Percentiles rank a stretch among this genome's conserved stretches.
These are phyloP conservation scores for Venturia asperata DNA, from an alignment of 2,329 filamentous ascomycete genomes.

Conservation along the genomic window DNA sequence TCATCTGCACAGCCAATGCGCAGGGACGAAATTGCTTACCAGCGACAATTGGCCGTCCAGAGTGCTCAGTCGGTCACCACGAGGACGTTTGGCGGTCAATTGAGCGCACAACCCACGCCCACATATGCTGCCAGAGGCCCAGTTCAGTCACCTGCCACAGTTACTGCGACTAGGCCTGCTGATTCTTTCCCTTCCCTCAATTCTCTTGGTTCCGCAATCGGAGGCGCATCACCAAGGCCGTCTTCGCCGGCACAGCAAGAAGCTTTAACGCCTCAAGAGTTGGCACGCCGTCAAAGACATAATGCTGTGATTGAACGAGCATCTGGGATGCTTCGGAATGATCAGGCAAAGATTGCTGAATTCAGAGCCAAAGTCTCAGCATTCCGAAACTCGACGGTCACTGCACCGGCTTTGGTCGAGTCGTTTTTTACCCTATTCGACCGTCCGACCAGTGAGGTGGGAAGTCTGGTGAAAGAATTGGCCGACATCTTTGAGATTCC, in stretches of 20 bases:
- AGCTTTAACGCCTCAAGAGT: slow-evolving; percentile 63
- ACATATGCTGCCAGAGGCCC: slow-evolving; percentile 12
- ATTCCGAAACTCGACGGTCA: slow-evolving; percentile 63
- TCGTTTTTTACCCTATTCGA: slow-evolving; percentile 77
- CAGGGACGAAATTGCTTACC: slow-evolving; percentile 83
- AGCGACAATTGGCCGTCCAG: slow-evolving; percentile 86
- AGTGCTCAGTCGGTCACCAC: slow-evolving; percentile 73
- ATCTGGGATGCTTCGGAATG: slow-evolving; percentile 69
- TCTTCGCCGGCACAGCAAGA: slow-evolving; percentile 37
- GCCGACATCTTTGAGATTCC: slow-evolving; percentile 88
- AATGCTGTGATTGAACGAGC: slow-evolving; percentile 80
- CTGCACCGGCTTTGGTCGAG: slow-evolving; percentile 72
- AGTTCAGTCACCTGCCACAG: slow-evolving; percentile 6
- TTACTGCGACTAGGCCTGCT: slow-evolving; percentile 1
- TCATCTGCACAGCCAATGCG: slow-evolving; percentile 74
- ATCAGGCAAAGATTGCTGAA: slow-evolving; percentile 62
- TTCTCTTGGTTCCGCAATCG: slow-evolving; percentile 22
- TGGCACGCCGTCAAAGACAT: slow-evolving; percentile 73
- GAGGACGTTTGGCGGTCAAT: slow-evolving; percentile 76
- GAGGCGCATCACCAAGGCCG: slow-evolving; percentile 21
- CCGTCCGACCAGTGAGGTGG: slow-evolving; percentile 71
- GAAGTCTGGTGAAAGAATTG: slow-evolving; percentile 83
- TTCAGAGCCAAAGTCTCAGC: slow-evolving; percentile 77
- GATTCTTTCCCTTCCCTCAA: slow-evolving; percentile 24
- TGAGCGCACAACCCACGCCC: slow-evolving; percentile 43